Evolutionary conservation across 768 basidiomycete genomes (phyloP), one percentile per base, ranked within the genome.

Genomic region (Rhizopogon roseolus): DNA sequence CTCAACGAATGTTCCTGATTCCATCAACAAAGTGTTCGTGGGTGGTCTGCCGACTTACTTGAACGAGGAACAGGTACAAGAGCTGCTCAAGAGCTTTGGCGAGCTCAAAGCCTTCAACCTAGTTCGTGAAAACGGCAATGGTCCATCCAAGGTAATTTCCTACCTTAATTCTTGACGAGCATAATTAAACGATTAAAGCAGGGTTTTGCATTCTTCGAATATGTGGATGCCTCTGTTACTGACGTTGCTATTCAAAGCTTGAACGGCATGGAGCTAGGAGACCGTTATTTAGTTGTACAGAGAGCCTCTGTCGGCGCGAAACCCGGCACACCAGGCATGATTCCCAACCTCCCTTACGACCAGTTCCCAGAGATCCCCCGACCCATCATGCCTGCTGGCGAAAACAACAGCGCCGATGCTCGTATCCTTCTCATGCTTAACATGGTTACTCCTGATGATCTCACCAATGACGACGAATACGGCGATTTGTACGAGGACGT

Each of bases 201-300:
- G 96, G 97, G 97, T 62, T 99, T 97, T 71, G 97, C 97, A 3
- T 98, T 99, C 79, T 96, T 94, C 74, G 97, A 99, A 79, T 99
- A 98, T 70, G 86, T 90, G 57, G 97, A 99, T 66, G 73, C 83
- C 14, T 71, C 68, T 48, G 86, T 94, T 54, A 99, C 97, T 55
- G 97, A 98, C 60, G 84, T 97, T 61, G 97, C 97, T 45, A 97
- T 96, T 63, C 89, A 92, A 68, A 91, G 93, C 62, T 80, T 99
- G 53, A 94, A 96, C 71, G 93, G 93, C 57, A 98, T 99, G 93
- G 90, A 97, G 65, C 83, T 98, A 13, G 97, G 96, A 45, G 97
- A 98, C 70, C 86, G 93, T 7, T 91, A 84, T 66, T 81, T 99
- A 42, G 93, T 98, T 54, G 96, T 99, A 34, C 97, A 99, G 66